Conservation (phyloP, 148 eudicot species). For the Silene uniflora region DNA sequence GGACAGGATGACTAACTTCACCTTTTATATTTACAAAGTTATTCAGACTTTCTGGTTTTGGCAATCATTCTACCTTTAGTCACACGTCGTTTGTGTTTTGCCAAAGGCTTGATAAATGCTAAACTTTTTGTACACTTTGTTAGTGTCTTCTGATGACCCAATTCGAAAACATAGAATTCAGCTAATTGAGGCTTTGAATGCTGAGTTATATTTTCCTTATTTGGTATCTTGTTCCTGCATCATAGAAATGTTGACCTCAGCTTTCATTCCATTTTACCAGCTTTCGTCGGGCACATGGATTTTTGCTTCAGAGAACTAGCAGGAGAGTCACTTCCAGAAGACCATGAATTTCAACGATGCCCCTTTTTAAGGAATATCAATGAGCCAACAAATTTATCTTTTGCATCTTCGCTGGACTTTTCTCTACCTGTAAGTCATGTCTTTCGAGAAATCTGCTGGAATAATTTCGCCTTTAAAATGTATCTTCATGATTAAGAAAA, state of each 20-base stretch:
- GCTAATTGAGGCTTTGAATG: not conserved
- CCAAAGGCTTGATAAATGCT: not conserved
- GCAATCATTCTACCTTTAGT: not conserved
- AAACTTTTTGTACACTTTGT: not conserved
- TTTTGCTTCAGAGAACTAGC: slow-evolving; percentile 44
- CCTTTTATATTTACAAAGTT: not conserved
- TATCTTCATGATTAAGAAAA: not conserved
- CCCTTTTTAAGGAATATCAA: slow-evolving; percentile 92
- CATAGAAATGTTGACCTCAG: not conserved
- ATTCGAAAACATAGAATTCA: not conserved
- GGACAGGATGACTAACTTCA: not conserved
- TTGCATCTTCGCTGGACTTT: slow-evolving; percentile 59
- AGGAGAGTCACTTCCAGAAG: slow-evolving; percentile 48
- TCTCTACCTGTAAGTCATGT: slow-evolving; percentile 63
- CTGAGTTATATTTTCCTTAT: not conserved
- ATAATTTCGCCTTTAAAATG: not conserved
- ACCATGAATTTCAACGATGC: slow-evolving; percentile 57
- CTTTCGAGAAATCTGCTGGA: slow-evolving; percentile 3
- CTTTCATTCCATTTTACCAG: slow-evolving; percentile 7
- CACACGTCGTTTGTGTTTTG: not conserved
- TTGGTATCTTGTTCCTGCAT: slow-evolving; percentile 1
- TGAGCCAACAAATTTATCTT: slow-evolving; percentile 85
- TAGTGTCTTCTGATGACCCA: not conserved
- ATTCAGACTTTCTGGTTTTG: not conserved
- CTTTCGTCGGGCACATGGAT: slow-evolving; percentile 44